Evolutionary conservation across 805 yeast genomes (phyloP).

Genomic region (Candida corydali): DNA sequence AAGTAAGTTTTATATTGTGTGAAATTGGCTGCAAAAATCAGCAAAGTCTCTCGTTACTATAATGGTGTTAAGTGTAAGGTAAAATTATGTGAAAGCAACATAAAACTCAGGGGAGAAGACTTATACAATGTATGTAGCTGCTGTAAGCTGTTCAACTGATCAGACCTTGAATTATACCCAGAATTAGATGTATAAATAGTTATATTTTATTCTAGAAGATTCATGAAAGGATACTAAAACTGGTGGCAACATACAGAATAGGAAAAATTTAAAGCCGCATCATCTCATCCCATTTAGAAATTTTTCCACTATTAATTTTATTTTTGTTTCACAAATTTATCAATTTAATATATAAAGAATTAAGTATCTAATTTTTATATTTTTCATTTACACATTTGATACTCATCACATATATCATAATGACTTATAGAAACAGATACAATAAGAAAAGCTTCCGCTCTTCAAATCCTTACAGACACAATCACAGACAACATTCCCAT

Average conservation of each 20-base stretch:
- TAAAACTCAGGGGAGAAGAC: too few relatives aligned
- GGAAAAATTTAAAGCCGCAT: slow-evolving; percentile 9
- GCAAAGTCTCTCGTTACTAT: too few relatives aligned
- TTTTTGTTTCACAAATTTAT: not conserved
- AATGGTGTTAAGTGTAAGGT: too few relatives aligned
- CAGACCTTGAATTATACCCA: too few relatives aligned
- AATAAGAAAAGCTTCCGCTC: slow-evolving; percentile 16
- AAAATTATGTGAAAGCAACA: too few relatives aligned
- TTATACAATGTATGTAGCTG: too few relatives aligned
- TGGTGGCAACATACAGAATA: slow-evolving; percentile 6
- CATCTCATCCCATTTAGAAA: slow-evolving; percentile 11
- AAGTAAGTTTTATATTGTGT: too few relatives aligned
- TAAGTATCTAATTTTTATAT: not conserved
- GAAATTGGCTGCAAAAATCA: too few relatives aligned
- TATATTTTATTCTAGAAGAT: slow-evolving; percentile 1
- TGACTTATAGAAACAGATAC: slow-evolving; percentile 15
- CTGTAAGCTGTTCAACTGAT: too few relatives aligned
- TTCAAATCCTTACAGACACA: not conserved
- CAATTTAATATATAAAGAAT: not conserved
- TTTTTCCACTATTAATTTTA: too few relatives aligned
- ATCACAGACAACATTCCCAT: not conserved
- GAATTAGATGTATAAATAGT: too few relatives aligned
- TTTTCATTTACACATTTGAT: not conserved
- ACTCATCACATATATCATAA: slow-evolving; percentile 7
- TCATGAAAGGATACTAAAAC: not conserved